Conservation (phyloP, 1,284 basidiomycete species). For the Pholiota adiposa region DNA sequence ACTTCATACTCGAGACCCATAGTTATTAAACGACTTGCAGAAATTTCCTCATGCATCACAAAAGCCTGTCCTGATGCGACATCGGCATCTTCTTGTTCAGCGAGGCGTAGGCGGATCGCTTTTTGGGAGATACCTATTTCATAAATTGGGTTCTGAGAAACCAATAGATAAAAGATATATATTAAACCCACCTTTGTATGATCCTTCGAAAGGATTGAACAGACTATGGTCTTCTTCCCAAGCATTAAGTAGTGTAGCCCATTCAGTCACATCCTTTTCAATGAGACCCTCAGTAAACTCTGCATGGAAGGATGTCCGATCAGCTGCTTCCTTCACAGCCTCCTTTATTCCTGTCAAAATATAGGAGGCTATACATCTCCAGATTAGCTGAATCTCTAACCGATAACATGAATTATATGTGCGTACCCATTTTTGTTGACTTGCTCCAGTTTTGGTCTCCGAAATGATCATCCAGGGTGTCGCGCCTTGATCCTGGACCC, state of each 20-base stretch:
- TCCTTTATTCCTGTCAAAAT: constrained; percentile 6
- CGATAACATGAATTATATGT: background rate
- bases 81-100: too few species aligned
- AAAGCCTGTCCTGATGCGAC: too few species aligned
- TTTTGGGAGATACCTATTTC: too few species aligned
- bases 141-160: too few species aligned
- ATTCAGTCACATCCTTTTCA: constrained; percentile 12
- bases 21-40: too few species aligned
- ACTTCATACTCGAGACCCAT: too few species aligned
- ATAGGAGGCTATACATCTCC: background rate
- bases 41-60: too few species aligned
- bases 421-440: constrained; percentile 18
- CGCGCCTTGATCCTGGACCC: constrained; percentile 20
- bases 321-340: background rate
- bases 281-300: constrained; percentile 8
- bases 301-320: background rate
- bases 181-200: constrained; percentile 15
- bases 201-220: constrained; percentile 29
- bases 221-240: constrained; percentile 28
- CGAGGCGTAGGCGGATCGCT: too few species aligned
- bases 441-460: constrained; percentile 21
- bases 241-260: constrained; percentile 22
- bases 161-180: too few species aligned
- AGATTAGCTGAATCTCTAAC: background rate
- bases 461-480: constrained; percentile 16